phyloP scores from a whole-genome alignment of 2,329 filamentous ascomycete genomes.

The Chlorencoelia australis region DNA sequence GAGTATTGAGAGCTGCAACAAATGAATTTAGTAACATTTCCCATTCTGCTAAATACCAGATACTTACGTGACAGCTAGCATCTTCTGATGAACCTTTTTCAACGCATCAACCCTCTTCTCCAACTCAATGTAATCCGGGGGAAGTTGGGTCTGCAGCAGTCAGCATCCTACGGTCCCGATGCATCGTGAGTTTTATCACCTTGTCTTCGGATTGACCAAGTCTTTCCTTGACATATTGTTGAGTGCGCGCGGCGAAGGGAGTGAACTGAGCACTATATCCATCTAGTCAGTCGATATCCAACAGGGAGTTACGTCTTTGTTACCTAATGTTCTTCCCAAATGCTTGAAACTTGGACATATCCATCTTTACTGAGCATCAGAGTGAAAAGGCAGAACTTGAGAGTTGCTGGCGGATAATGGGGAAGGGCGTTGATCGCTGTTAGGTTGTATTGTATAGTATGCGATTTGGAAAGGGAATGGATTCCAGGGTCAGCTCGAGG shows the following conservation, averaged over 20 bases:
- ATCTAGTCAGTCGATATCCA: slow-evolving; percentile 33
- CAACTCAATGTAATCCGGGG: slow-evolving; percentile 93
- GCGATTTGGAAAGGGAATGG: too few relatives aligned
- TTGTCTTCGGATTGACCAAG: slow-evolving; percentile 91
- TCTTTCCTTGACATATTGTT: slow-evolving; percentile 97
- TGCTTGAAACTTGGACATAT: slow-evolving; percentile 48
- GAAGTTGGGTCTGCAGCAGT: slow-evolving; percentile 78
- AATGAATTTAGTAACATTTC: too few relatives aligned
- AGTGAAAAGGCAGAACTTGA: too few relatives aligned
- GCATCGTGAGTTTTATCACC: slow-evolving; percentile 47
- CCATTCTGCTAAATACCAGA: too few relatives aligned
- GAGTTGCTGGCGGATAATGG: too few relatives aligned
- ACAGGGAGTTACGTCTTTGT: slow-evolving; percentile 18
- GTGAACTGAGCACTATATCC: slow-evolving; percentile 69
- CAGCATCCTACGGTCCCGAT: slow-evolving; percentile 7
- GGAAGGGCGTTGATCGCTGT: too few relatives aligned
- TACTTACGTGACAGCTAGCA: slow-evolving; percentile 91
- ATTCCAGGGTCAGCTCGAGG: too few relatives aligned
- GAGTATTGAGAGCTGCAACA: slow-evolving; percentile 95
- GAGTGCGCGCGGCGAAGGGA: slow-evolving; percentile 85
- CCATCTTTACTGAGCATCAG: too few relatives aligned
- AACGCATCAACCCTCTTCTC: slow-evolving; percentile 98
- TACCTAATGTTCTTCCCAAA: slow-evolving; percentile 64
- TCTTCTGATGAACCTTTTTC: slow-evolving; percentile 94
- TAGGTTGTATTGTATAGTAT: too few relatives aligned